Conservation (phyloP, 257 asterid genomes). For the Solanum gracilifrons region DNA sequence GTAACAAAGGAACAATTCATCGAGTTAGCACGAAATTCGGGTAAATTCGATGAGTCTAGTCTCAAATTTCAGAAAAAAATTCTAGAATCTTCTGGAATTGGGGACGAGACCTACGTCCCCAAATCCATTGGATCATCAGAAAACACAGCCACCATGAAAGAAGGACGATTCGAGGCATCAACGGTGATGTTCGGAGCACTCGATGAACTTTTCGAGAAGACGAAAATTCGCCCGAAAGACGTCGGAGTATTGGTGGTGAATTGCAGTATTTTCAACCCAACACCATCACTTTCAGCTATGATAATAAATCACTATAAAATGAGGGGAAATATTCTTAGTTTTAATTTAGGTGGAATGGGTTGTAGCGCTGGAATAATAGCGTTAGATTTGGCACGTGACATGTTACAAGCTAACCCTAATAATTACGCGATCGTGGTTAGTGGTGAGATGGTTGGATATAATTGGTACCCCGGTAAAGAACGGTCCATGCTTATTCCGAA, state of each 20-base stretch:
- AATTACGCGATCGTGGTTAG: conserved; percentile 78
- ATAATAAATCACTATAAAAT: conserved; percentile 84
- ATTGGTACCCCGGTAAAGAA: conserved; percentile 87
- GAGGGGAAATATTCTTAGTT: conserved; percentile 84
- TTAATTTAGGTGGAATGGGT: conserved; percentile 94
- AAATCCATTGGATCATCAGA: conserved; percentile 54
- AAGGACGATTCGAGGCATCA: conserved; percentile 84
- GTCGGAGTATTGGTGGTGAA: conserved; percentile 77
- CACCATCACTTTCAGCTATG: conserved; percentile 99
- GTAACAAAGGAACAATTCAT: conserved; percentile 74
- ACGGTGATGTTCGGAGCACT: conserved; percentile 80
- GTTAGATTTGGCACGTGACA: conserved; percentile 77
- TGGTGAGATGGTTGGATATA: conserved; percentile 86
- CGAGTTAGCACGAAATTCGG: conserved; percentile 58
- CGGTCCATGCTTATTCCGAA: conserved; percentile 86
- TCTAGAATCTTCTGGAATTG: conserved; percentile 73
- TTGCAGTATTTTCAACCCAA: conserved; percentile 94
- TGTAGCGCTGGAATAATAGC: conserved; percentile 84
- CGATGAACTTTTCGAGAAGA: conserved; percentile 73
- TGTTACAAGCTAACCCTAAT: conserved; percentile 79
- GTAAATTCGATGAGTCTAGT: conserved; percentile 55
- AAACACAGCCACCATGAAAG: conserved; percentile 82
- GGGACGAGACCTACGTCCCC: conserved; percentile 75
- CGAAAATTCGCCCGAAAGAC: conserved; percentile 62
- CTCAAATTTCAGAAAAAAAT: conserved; percentile 60